Conservation (phyloP, 179 eudicot species). For the Kewa caespitosa region DNA sequence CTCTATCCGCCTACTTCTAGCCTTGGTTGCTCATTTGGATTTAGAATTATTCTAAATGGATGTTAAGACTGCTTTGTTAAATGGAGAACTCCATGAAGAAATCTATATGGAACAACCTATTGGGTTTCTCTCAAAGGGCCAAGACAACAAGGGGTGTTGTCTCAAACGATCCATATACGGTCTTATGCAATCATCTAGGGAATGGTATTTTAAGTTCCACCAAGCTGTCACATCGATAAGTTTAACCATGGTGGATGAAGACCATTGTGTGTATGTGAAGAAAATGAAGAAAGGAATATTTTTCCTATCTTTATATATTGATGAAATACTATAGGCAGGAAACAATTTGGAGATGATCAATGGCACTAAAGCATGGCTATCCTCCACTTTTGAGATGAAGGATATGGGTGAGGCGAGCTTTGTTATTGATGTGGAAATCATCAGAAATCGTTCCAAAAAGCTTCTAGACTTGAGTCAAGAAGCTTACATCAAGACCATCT, state of each 20-base stretch:
- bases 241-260: constrained; percentile 4
- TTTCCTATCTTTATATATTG: not conserved
- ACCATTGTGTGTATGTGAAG: constrained; percentile 1
- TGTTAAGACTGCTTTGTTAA: not conserved
- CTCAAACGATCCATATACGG: not conserved
- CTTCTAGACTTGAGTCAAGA: not conserved
- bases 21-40: constrained; percentile 4
- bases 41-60: not conserved
- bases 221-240: not conserved
- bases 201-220: constrained; percentile 1
- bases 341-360: not conserved
- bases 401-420: constrained; percentile 5
- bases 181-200: not conserved
- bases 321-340: not conserved
- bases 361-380: not conserved
- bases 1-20: constrained; percentile 8
- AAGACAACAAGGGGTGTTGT: not conserved
- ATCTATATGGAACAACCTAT: constrained; percentile 4
- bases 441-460: constrained; percentile 3
- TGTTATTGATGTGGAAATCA: constrained; percentile 7
- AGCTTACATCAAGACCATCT: not conserved
- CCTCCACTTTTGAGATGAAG: constrained; percentile 16
- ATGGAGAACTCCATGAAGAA: not conserved
- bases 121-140: not conserved
- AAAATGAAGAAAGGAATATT: not conserved